Conservation (phyloP, 768 basidiomycete species). For the Calvatia gigantea region DNA sequence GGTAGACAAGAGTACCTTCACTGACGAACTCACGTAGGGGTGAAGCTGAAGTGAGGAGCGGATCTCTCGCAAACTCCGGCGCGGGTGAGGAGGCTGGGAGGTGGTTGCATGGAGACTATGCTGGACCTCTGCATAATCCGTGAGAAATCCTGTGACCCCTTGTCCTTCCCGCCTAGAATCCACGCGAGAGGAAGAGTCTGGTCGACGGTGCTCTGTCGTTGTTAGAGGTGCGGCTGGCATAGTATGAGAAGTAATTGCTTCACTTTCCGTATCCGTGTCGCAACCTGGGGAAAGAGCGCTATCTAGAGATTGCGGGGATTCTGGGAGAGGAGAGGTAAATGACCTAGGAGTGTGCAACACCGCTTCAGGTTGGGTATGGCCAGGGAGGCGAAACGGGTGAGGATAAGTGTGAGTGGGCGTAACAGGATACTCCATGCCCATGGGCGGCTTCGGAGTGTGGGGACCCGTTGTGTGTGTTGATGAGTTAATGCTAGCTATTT, state of each 20-base stretch:
- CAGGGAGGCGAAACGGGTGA: slow-evolving; percentile 23
- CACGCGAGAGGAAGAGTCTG: neutral
- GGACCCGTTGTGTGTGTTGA: slow-evolving; percentile 20
- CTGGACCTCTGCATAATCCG: slow-evolving; percentile 13
- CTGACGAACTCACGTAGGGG: slow-evolving; percentile 35
- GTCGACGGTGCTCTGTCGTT: slow-evolving; percentile 4
- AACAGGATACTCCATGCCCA: slow-evolving; percentile 10
- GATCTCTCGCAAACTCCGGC: slow-evolving; percentile 4
- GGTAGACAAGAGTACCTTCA: neutral
- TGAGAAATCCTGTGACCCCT: slow-evolving; percentile 6
- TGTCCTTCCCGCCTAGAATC: slow-evolving; percentile 11
- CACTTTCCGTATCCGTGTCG: slow-evolving; percentile 33
- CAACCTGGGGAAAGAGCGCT: slow-evolving; percentile 34
- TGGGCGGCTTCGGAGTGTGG: slow-evolving; percentile 14
- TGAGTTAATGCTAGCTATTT: slow-evolving; percentile 23
- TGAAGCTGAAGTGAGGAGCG: slow-evolving; percentile 28
- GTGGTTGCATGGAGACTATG: slow-evolving; percentile 16
- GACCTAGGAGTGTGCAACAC: neutral
- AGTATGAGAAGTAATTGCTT: slow-evolving; percentile 22
- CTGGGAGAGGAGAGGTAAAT: slow-evolving; percentile 1
- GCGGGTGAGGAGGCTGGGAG: slow-evolving; percentile 12
- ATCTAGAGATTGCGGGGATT: slow-evolving; percentile 22
- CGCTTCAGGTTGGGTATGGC: slow-evolving; percentile 6
- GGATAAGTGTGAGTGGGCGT: slow-evolving; percentile 17
- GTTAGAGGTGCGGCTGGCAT: slow-evolving; percentile 13